phyloP scores from a whole-genome alignment of 192 early-diverging fungal species.

The Funneliformis mosseae region DNA sequence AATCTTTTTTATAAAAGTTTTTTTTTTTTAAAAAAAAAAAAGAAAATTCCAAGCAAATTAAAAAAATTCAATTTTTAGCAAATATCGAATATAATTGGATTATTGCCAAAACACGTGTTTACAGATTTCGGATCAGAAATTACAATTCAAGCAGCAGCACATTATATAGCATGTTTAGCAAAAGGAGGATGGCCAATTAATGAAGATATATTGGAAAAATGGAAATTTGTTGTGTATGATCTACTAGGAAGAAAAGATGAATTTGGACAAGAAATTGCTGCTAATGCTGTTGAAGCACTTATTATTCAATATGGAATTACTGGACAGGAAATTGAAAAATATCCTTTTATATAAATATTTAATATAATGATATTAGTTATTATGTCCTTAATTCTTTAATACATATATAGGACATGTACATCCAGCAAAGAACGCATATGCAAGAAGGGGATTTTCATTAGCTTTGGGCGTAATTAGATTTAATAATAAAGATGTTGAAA shows the following conservation, averaged over 20 bases:
- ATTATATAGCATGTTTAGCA: conserved; percentile 53
- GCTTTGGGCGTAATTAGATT: conserved; percentile 63
- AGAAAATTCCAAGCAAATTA: neutral
- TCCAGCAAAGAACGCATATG: conserved; percentile 47
- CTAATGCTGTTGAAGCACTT: conserved; percentile 50
- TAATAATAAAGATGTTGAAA: conserved; percentile 23
- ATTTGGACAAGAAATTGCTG: conserved; percentile 57
- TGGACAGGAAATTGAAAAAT: conserved; percentile 41
- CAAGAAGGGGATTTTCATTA: conserved; percentile 63
- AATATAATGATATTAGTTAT: neutral
- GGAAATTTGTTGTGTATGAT: conserved; percentile 54
- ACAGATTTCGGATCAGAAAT: conserved; percentile 65
- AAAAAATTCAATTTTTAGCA: conserved; percentile 18
- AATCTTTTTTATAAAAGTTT: no score
- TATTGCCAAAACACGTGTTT: conserved; percentile 46
- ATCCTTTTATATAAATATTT: conserved; percentile 22
- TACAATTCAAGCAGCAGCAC: conserved; percentile 53
- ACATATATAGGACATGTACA: conserved; percentile 37
- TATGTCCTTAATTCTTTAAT: conserved; percentile 10
- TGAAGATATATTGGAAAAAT: conserved; percentile 38
- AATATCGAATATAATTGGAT: conserved; percentile 45
- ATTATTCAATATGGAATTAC: conserved; percentile 46
- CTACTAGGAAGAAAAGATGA: conserved; percentile 71
- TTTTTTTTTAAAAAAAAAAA: no score
- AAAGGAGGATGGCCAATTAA: conserved; percentile 46